Percentiles rank a stretch among this genome's conserved stretches.
phyloP scores from a whole-genome alignment of 495 filamentous ascomycete genomes.

The Aspergillus heteromorphus region DNA sequence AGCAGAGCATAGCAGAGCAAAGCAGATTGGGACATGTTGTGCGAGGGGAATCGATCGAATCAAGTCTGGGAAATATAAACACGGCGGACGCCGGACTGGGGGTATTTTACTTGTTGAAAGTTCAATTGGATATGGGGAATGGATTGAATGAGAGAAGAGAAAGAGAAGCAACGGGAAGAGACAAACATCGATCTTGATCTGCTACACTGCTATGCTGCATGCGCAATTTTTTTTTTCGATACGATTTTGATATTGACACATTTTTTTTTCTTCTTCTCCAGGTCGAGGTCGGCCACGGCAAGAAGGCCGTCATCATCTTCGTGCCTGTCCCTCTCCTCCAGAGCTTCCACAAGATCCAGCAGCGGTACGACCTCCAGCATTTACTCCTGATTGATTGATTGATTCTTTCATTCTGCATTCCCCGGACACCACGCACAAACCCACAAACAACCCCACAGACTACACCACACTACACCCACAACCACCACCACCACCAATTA shows the following conservation, averaged over 20 bases:
- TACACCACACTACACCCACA: neutral
- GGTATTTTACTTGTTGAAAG: neutral
- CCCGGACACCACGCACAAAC: no score
- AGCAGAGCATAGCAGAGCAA: neutral
- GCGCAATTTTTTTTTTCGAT: neutral
- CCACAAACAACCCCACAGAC: neutral
- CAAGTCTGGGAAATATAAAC: neutral
- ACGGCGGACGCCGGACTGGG: neutral
- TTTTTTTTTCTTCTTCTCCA: slow-evolving; percentile 41
- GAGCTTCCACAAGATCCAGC: slow-evolving; percentile 97
- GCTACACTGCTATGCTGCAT: neutral
- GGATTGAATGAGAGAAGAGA: neutral
- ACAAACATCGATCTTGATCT: neutral
- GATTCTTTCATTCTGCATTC: no score
- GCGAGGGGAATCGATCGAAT: neutral
- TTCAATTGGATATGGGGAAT: neutral
- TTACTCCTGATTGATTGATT: no score
- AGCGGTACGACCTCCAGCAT: slow-evolving; percentile 65
- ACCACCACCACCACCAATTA: neutral
- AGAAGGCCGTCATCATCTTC: slow-evolving; percentile 99
- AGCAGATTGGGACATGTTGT: neutral
- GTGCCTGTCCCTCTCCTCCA: slow-evolving; percentile 95
- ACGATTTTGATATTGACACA: slow-evolving; percentile 20
- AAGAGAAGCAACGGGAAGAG: no score
- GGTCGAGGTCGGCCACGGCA: slow-evolving; percentile 99